Evolutionary conservation across 148 eudicot species (phyloP).

Genomic region (Rhododendron molle): DNA sequence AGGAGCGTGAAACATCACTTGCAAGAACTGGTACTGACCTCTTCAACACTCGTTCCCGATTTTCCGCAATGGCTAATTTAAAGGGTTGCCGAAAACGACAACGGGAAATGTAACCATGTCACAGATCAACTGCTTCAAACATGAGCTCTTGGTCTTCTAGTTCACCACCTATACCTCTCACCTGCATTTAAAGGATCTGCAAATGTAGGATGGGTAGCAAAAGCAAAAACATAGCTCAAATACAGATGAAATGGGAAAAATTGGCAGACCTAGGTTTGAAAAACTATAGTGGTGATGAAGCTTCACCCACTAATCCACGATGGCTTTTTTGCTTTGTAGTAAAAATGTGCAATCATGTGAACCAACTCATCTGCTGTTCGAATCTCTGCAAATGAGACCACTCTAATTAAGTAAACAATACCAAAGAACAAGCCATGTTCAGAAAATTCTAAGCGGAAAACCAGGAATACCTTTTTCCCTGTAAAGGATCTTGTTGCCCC

Average conservation of each 20-base stretch:
- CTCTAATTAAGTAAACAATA: background rate
- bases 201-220: background rate
- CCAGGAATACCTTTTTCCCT: conserved; percentile 56
- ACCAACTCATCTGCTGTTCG: conserved; percentile 88
- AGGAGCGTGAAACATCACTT: background rate
- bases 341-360: conserved; percentile 87
- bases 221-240: background rate
- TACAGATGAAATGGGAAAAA: background rate
- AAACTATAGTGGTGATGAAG: conserved; percentile 17
- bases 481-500: conserved; percentile 67
- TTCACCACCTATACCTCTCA: background rate
- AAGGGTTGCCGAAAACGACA: background rate
- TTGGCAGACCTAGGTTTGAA: conserved; percentile 1
- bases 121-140: background rate
- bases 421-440: conserved; percentile 1
- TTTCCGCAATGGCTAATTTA: background rate
- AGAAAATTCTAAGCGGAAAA: background rate
- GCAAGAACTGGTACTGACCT: background rate
- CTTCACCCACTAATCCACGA: conserved; percentile 53
- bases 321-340: conserved; percentile 80
- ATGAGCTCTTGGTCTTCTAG: background rate
- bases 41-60: background rate
- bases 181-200: conserved; percentile 8
- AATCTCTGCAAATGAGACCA: conserved; percentile 39
- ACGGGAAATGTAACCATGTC: background rate